phyloP scores from a whole-genome alignment of 306 rosid species.

The Quercus robur region DNA sequence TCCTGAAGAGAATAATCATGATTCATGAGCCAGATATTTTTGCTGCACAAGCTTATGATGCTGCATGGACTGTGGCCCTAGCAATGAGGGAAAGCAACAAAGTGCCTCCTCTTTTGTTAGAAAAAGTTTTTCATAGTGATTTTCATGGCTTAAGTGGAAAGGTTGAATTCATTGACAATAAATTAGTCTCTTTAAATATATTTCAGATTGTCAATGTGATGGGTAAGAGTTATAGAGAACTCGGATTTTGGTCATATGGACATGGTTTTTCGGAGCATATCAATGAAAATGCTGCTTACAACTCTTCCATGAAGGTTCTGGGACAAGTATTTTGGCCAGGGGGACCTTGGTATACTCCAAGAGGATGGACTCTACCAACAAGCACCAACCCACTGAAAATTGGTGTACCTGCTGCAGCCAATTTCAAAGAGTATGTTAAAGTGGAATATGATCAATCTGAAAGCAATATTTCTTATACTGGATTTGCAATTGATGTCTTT shows the following conservation, averaged over 20 bases:
- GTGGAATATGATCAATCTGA: conserved; percentile 8
- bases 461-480: conserved; percentile 10
- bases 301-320: conserved; percentile 29
- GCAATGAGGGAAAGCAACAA: conserved; percentile 27
- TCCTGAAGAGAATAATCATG: conserved; percentile 32
- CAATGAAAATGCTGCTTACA: background rate
- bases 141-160: conserved; percentile 32
- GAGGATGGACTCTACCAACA: conserved; percentile 29
- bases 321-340: conserved; percentile 48
- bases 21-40: conserved; percentile 42
- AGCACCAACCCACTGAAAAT: conserved; percentile 16
- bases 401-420: conserved; percentile 33
- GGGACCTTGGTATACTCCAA: conserved; percentile 29
- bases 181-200: conserved; percentile 6
- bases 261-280: conserved; percentile 19
- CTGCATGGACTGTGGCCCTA: conserved; percentile 30
- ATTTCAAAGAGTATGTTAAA: conserved; percentile 28
- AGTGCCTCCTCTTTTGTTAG: conserved; percentile 16
- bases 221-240: conserved; percentile 38
- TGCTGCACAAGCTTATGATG: conserved; percentile 50
- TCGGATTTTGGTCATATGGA: conserved; percentile 51
- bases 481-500: conserved; percentile 39
- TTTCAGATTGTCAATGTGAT: conserved; percentile 43
- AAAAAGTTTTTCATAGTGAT: conserved; percentile 19
- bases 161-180: conserved; percentile 19